Evolutionary conservation across 257 asterid species (phyloP), one percentile per base, ranked within the genome.

Genomic region (Solanum bulbocastanum): DNA sequence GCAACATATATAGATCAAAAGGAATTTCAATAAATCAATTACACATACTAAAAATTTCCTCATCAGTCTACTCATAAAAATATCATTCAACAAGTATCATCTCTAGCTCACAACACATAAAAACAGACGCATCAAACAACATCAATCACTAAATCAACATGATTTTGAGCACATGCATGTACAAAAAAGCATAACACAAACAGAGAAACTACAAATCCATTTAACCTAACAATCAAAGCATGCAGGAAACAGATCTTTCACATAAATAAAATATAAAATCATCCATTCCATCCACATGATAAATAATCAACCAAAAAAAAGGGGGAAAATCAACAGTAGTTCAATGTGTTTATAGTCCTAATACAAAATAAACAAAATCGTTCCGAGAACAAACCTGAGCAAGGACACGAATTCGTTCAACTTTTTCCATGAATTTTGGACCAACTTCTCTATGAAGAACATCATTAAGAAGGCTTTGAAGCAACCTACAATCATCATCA

Each of bases 381-480:
- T 56, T 56, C 65, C 65, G 23, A 52, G 23, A 20, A 23, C 10
- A 14, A 66, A 96, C 98, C 98, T 97, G 98, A 84, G 99, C 98
- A 39, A 97, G 96, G 78, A 95, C 94, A 65, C 94, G 94, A 20
- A 96, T 96, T 33, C 91, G 90, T 79, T 97, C 99, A 65, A 96
- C 94, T 85, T 91, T 97, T 20, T 93, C 97, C 98, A 96, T 92
- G 93, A 96, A 95, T 11, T 89, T 22, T 2, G 94, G 93, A 37
- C 98, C 99, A 16, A 96, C 94, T 90, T 97, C 98, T 75, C 99
- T 86, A 8, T 94, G 96, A 83, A 97, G 96, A 36, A 96, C 98
- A 87, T 96, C 99, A 22, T 93, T 94, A 60, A 97, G 98, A 36
- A 97, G 96, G 91, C 94, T 95, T 13, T 93, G 95, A 5, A 97